Evolutionary conservation across 495 filamentous ascomycete species (phyloP), one percentile per base, ranked within the genome.

Genomic region (Penicillium pancosmium): DNA sequence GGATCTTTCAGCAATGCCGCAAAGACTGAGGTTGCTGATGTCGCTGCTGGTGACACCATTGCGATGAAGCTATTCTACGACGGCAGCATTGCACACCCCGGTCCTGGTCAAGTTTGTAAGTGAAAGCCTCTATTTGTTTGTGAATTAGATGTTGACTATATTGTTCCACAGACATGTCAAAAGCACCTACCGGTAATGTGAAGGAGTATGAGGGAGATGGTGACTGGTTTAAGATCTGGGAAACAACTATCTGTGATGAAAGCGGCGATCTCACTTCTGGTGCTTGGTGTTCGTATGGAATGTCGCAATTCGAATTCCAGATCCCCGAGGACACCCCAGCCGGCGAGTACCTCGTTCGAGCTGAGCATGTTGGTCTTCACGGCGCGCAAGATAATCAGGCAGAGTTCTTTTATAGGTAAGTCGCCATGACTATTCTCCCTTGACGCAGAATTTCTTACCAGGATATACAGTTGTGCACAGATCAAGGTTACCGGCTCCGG

Each of bases 271-370:
- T 64, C 15, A 62, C 59, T 18, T 56, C 6, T 10, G 50, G 60
- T 50, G 63, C 63, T 4, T 68, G 65, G 65, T 64, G 61, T 21
- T 23, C 65, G 0, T 64, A 40, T 7, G 62, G 62, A 35, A 51
- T 59, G 52, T 51, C 52, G 18, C 36, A 60, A 18, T 62, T 64
- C 27, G 62, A 64, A 38, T 79, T 75, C 70, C 82, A 73, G 44
- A 82, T 88, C 59, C 84, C 84, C 13, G 72, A 74, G 59, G 75
- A 73, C 52, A 74, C 85, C 60, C 73, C 79, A 1, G 71, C 68
- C 48, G 86, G 86, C 52, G 80, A 87, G 55, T 88, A 88, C 58
- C 81, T 88, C 52, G 72, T 88, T 51, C 79, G 86, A 4, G 82
- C 83, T 53, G 84, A 88, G 65, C 78, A 80, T 18, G 78, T 88